Percentiles rank a stretch among this genome's conserved stretches.
Conservation (phyloP, 208 protist species). For the Vickermania spadyakhi region DNA sequence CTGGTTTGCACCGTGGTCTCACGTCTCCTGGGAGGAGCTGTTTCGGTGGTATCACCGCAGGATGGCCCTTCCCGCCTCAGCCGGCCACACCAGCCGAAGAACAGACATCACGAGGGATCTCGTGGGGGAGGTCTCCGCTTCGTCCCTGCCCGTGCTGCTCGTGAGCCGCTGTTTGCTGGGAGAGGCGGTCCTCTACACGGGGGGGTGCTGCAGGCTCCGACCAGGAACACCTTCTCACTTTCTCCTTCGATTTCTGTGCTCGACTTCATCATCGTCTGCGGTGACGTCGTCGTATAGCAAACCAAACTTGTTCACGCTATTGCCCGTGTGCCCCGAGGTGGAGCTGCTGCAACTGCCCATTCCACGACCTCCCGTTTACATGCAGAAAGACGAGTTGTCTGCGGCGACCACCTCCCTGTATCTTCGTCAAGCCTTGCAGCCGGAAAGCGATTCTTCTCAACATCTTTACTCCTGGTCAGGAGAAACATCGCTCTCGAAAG, state of each 20-base stretch:
- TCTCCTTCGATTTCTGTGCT: too few relatives aligned
- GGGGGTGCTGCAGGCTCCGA: background rate
- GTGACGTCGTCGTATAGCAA: background rate
- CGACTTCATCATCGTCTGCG: too few relatives aligned
- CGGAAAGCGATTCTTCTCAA: too few relatives aligned
- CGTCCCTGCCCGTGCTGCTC: background rate
- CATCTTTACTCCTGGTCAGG: too few relatives aligned
- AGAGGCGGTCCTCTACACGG: background rate
- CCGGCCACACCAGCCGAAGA: too few relatives aligned
- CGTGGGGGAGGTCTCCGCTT: background rate
- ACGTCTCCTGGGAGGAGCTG: background rate
- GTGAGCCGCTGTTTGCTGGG: background rate
- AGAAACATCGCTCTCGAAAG: too few relatives aligned
- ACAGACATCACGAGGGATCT: too few relatives aligned
- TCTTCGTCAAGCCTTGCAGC: too few relatives aligned
- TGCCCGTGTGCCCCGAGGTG: conserved; percentile 75
- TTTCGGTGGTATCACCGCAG: background rate
- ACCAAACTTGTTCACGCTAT: background rate
- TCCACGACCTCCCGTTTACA: conserved; percentile 45
- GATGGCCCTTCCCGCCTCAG: background rate
- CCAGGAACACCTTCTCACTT: background rate
- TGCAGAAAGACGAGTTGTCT: too few relatives aligned
- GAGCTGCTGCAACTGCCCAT: conserved; percentile 43
- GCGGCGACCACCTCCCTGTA: too few relatives aligned
- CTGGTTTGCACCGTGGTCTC: background rate